Percentiles rank a stretch among this genome's conserved stretches.
phyloP scores from a whole-genome alignment of 306 rosid species.

The Benincasa hispida region DNA sequence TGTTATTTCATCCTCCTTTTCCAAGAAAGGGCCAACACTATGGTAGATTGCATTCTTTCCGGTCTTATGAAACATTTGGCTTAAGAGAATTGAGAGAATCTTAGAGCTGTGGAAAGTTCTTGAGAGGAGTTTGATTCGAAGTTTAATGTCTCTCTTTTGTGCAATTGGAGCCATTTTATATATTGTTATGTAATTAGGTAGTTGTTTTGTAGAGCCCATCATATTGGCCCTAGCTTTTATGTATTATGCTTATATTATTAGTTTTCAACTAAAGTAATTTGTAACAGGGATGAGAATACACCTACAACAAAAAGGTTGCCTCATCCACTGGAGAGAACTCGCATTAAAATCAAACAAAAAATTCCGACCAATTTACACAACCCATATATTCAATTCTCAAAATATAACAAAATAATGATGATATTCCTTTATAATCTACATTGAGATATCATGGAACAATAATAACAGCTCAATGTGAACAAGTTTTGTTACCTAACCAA shows the following conservation, averaged over 20 bases:
- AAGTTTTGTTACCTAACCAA: constrained; percentile 45
- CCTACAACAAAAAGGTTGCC: neutral
- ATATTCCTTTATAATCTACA: neutral
- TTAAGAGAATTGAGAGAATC: neutral
- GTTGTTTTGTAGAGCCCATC: neutral
- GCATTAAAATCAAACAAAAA: neutral
- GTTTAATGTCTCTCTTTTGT: neutral
- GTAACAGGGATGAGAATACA: neutral
- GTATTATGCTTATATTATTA: neutral
- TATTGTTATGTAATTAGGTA: neutral
- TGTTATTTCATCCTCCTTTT: neutral
- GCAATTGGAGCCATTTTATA: neutral
- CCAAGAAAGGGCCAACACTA: neutral
- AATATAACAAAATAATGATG: neutral
- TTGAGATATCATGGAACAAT: neutral
- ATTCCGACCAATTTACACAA: neutral
- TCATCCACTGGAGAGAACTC: neutral
- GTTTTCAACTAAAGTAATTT: neutral
- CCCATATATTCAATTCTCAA: neutral
- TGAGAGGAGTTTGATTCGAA: neutral
- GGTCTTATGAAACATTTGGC: neutral
- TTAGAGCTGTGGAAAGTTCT: neutral
- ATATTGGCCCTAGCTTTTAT: neutral
- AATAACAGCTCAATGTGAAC: neutral
- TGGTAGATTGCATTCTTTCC: neutral